phyloP scores from a whole-genome alignment of 306 rosid genomes.

The Bauhinia variegata region DNA sequence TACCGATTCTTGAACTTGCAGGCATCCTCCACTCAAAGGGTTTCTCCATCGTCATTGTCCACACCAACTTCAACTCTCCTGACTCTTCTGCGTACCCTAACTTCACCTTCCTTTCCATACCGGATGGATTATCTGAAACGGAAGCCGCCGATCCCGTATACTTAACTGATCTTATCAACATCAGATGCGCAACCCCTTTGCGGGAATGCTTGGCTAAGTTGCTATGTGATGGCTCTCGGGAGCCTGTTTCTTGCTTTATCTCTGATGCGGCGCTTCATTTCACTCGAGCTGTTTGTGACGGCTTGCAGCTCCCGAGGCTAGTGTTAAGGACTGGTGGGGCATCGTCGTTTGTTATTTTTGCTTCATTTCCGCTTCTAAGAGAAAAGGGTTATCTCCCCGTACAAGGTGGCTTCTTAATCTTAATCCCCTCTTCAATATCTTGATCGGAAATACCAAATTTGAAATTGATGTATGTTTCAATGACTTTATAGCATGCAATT shows the following conservation, averaged over 20 bases:
- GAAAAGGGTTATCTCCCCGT: constrained; percentile 42
- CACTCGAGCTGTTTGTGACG: constrained; percentile 43
- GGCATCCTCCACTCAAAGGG: constrained; percentile 49
- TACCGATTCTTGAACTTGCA: constrained; percentile 64
- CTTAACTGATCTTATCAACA: constrained; percentile 14
- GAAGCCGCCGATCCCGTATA: background rate
- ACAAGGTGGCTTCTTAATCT: constrained; percentile 38
- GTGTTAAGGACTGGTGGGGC: constrained; percentile 39
- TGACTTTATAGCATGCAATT: too few relatives aligned
- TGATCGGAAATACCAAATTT: too few relatives aligned
- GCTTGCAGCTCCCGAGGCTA: constrained; percentile 41
- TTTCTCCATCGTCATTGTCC: constrained; percentile 42
- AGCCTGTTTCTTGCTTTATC: constrained; percentile 44
- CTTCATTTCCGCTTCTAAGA: constrained; percentile 42
- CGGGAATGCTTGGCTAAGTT: constrained; percentile 13
- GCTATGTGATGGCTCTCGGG: constrained; percentile 35
- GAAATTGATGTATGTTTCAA: too few relatives aligned
- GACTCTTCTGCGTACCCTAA: constrained; percentile 42
- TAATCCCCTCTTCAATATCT: too few relatives aligned
- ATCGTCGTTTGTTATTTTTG: constrained; percentile 39
- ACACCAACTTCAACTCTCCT: constrained; percentile 46
- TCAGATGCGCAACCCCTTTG: constrained; percentile 8
- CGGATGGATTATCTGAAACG: constrained; percentile 1
- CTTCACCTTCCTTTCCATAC: constrained; percentile 39
- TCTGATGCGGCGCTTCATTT: constrained; percentile 38